A percentile compares a stretch with the other conserved stretches of the same genome.
Conservation (phyloP, 2,329 filamentous ascomycete genomes). For the Ophiosphaerella narmari region DNA sequence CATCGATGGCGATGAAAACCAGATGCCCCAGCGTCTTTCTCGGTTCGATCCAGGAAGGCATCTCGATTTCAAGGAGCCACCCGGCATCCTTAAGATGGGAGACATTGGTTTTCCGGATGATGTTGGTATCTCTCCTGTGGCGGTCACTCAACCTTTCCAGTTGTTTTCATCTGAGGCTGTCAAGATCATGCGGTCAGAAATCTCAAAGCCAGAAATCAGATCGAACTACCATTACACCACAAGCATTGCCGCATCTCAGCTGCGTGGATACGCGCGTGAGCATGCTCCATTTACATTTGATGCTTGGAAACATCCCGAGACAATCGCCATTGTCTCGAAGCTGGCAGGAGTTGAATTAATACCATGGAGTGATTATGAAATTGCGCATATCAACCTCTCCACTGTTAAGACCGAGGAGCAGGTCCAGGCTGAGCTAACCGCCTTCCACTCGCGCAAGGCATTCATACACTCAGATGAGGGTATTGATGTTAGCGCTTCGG, state of each 20-base stretch:
- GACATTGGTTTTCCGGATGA: slow-evolving; percentile 62
- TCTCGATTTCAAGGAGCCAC: slow-evolving; percentile 57
- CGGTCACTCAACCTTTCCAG: slow-evolving; percentile 67
- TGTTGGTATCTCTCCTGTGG: slow-evolving; percentile 64
- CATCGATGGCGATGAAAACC: slow-evolving; percentile 6
- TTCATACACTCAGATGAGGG: slow-evolving; percentile 49
- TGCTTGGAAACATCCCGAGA: slow-evolving; percentile 62
- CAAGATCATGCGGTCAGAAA: slow-evolving; percentile 64
- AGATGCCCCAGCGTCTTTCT: slow-evolving; percentile 7
- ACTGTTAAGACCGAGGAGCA: slow-evolving; percentile 54
- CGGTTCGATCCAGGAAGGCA: slow-evolving; percentile 62
- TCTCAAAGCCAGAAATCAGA: slow-evolving; percentile 62
- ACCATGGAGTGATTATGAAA: slow-evolving; percentile 62
- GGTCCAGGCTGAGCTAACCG: slow-evolving; percentile 50
- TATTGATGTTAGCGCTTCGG: slow-evolving; percentile 49
- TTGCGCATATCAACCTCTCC: slow-evolving; percentile 63
- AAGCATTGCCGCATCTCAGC: slow-evolving; percentile 61
- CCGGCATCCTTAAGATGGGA: slow-evolving; percentile 63
- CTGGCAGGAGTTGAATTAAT: slow-evolving; percentile 64
- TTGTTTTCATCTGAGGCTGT: slow-evolving; percentile 67
- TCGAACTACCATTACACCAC: slow-evolving; percentile 63
- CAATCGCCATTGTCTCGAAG: slow-evolving; percentile 59
- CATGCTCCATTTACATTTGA: slow-evolving; percentile 69
- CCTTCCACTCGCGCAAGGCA: slow-evolving; percentile 44
- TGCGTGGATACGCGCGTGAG: slow-evolving; percentile 61